Percentiles rank a stretch among this genome's conserved stretches.
These are phyloP conservation scores for Syncephalis fuscata DNA, from an alignment of 371 early-diverging fungal species.

Conservation along the genomic window DNA sequence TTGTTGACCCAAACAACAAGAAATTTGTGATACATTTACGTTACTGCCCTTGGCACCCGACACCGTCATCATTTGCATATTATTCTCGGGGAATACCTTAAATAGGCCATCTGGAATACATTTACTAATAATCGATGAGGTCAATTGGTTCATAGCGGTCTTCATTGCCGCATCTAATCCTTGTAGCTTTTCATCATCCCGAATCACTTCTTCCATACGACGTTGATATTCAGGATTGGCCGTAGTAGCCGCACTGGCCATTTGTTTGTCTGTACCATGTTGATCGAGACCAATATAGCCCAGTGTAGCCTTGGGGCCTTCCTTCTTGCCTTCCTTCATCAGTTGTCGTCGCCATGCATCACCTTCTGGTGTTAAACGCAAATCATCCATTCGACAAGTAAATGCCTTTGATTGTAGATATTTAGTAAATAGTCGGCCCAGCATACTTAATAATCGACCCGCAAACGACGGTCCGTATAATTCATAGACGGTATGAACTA, in stretches of 20 bases:
- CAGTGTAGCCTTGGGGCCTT: constrained; percentile 51
- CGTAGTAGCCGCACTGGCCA: not conserved
- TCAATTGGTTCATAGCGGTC: constrained; percentile 64
- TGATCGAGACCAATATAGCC: constrained; percentile 44
- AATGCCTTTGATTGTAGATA: constrained; percentile 89
- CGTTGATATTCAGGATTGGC: constrained; percentile 25
- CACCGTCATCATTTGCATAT: constrained; percentile 98
- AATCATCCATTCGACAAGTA: constrained; percentile 98
- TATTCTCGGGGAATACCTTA: constrained; percentile 80
- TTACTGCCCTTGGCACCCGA: constrained; percentile 98
- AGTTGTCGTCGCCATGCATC: constrained; percentile 59
- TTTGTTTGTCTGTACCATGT: constrained; percentile 4
- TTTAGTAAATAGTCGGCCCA: constrained; percentile 88
- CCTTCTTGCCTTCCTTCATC: constrained; percentile 23
- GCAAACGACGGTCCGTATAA: constrained; percentile 88
- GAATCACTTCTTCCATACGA: constrained; percentile 71
- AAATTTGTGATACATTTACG: constrained; percentile 98
- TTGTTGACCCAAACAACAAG: constrained; percentile 97
- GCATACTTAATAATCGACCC: constrained; percentile 83
- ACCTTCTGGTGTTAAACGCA: constrained; percentile 74
- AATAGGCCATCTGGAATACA: constrained; percentile 72
- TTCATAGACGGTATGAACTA: constrained; percentile 96
- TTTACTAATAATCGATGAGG: constrained; percentile 59
- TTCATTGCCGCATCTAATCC: constrained; percentile 88
- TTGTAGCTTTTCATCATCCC: constrained; percentile 71